These are phyloP conservation scores for Cladophialophora exuberans DNA, from an alignment of 2,329 filamentous ascomycete genomes.

Conservation along the genomic window DNA sequence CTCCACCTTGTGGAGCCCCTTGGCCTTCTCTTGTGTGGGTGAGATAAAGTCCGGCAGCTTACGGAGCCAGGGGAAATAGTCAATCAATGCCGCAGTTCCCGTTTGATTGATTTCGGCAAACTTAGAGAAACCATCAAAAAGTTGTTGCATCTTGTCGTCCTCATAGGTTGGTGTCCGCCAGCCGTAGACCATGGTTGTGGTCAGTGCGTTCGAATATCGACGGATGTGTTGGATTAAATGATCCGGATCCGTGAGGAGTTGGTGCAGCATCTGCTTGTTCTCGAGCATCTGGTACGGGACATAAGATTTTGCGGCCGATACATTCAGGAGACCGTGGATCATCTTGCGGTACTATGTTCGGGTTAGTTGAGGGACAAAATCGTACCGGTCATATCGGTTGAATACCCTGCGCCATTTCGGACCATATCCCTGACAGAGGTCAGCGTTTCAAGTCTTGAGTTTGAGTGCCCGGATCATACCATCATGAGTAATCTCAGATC, in stretches of 20 bases:
- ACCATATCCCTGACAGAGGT: slow-evolving; percentile 32
- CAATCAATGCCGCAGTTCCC: slow-evolving; percentile 48
- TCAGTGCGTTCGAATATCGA: slow-evolving; percentile 54
- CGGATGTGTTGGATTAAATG: slow-evolving; percentile 50
- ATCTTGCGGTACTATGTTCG: slow-evolving; percentile 36
- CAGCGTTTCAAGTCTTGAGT: not conserved
- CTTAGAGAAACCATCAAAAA: slow-evolving; percentile 48
- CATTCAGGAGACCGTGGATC: slow-evolving; percentile 53
- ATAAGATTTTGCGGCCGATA: slow-evolving; percentile 52
- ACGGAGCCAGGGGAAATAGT: slow-evolving; percentile 52
- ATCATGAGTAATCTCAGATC: slow-evolving; percentile 39
- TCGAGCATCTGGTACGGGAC: slow-evolving; percentile 61
- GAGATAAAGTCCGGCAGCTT: slow-evolving; percentile 47
- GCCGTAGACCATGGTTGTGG: slow-evolving; percentile 56
- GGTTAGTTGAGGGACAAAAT: not conserved
- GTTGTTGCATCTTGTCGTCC: slow-evolving; percentile 47
- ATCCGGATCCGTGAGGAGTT: slow-evolving; percentile 50
- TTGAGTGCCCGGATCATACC: slow-evolving; percentile 16
- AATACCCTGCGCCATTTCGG: slow-evolving; percentile 33
- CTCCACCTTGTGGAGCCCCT: slow-evolving; percentile 49
- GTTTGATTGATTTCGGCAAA: slow-evolving; percentile 49
- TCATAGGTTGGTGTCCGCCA: slow-evolving; percentile 48
- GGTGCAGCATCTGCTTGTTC: slow-evolving; percentile 57
- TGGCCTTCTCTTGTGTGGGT: slow-evolving; percentile 44
- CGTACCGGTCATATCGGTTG: not conserved